Evolutionary conservation across 441 rosid genomes (phyloP).

Genomic region (Kokia cookei): DNA sequence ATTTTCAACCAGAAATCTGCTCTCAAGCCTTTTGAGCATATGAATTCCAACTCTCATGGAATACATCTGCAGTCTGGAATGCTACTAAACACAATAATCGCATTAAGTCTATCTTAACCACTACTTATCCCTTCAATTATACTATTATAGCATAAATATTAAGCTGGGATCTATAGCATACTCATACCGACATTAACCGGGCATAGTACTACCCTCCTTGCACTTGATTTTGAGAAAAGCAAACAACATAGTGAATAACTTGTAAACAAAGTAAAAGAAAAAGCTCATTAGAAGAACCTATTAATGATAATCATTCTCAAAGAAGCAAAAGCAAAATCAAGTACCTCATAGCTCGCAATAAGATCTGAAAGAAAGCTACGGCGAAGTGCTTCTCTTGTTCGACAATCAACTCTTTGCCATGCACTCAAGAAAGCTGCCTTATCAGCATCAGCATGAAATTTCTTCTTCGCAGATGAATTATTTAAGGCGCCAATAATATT

Average conservation of each 20-base stretch:
- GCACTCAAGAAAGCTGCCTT: constrained; percentile 69
- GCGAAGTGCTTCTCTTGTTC: constrained; percentile 87
- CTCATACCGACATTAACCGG: neutral
- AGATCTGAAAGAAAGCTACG: constrained; percentile 85
- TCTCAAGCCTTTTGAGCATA: neutral
- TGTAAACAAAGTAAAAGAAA: neutral
- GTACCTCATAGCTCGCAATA: constrained; percentile 76
- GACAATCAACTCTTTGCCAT: constrained; percentile 73
- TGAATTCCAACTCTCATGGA: neutral
- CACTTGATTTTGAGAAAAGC: neutral
- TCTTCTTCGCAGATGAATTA: constrained; percentile 34
- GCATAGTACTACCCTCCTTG: neutral
- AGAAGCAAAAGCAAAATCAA: neutral
- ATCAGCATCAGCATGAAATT: constrained; percentile 49
- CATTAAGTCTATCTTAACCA: neutral
- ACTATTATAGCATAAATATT: neutral
- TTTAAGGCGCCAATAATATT: constrained; percentile 42
- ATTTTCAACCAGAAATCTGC: neutral
- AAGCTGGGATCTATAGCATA: neutral
- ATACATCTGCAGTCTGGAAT: neutral
- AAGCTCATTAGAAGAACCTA: neutral
- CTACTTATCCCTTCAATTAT: neutral
- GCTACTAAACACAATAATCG: neutral
- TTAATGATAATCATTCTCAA: neutral
- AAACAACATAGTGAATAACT: neutral